Evolutionary conservation across 306 rosid genomes (phyloP), one percentile per base, ranked within the genome.

Genomic region (Castanospermum australe): DNA sequence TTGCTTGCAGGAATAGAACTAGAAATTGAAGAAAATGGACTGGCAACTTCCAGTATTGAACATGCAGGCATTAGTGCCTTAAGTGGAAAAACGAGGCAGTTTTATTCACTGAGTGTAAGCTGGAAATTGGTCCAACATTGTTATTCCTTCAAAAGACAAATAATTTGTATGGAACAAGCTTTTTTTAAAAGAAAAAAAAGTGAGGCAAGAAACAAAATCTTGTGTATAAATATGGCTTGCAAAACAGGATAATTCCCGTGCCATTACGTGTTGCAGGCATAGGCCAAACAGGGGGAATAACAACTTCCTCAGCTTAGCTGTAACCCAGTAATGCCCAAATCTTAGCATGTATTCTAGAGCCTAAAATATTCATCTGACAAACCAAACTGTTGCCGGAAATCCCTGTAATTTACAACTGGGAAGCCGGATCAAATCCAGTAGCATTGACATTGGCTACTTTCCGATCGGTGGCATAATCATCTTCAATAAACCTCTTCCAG

Each of bases 401-500:
- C 13, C 18, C 0, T 24, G 33, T 14, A 9, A 54, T 76, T 83
- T 86, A 91, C 82, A 89, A 60, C 52, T 81, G 88, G 6, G 92
- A 88, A 83, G 76, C 32, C 0, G 88, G 89, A 76, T 87, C 83
- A 75, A 38, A 84, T 42, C 90, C 88, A 70, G 85, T 82, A 3
- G 32, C 61, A 15, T 57, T 21, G 4, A 32, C 60, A 44, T 18
- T 18, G 5, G 73, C 75, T 4, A 71, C 66, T 11, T 84, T 64
- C 20, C 41, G 79, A 20, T 73, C 84, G 4, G 4, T 59, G 20
- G 2, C 61, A 42, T 83, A 63, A 62, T 73, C 73, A 57, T 76
- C 84, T 15, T 89, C 89, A 66, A 91, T 83, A 36, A 55, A 95
- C 79, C 94, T 88, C 94, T 85, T 95, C 99, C 99, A 95, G 0